A percentile compares a stretch with the other conserved stretches of the same genome.
Conservation (phyloP, 768 basidiomycete genomes). For the Boletus sp. region DNA sequence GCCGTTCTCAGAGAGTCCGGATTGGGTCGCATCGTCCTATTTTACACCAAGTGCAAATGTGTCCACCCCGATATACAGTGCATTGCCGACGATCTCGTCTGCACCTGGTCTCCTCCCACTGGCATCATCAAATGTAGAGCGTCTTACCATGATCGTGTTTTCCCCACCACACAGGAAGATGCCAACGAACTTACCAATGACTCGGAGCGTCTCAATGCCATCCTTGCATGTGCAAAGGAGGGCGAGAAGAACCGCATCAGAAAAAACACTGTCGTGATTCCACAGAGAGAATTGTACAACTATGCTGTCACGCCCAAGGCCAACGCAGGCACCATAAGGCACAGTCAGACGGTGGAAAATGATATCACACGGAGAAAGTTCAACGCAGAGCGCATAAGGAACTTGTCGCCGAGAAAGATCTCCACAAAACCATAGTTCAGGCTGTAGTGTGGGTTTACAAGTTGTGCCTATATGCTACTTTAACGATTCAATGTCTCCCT, state of each 20-base stretch:
- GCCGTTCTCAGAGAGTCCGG: conserved; percentile 87
- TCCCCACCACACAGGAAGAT: conserved; percentile 54
- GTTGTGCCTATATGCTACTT: too few species aligned
- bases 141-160: conserved; percentile 71
- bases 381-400: conserved; percentile 71
- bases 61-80: conserved; percentile 80
- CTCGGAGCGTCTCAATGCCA: conserved; percentile 68
- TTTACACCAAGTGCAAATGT: conserved; percentile 95
- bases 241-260: conserved; percentile 66
- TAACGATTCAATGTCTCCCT: too few species aligned
- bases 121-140: conserved; percentile 87
- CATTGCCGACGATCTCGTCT: conserved; percentile 81
- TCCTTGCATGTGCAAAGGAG: conserved; percentile 64
- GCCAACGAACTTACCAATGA: conserved; percentile 35
- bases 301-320: conserved; percentile 77
- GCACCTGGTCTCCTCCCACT: conserved; percentile 86
- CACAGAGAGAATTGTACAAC: conserved; percentile 68
- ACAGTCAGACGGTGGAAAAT: conserved; percentile 62
- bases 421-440: conserved; percentile 29
- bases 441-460: too few species aligned
- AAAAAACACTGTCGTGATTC: conserved; percentile 83
- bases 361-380: conserved; percentile 73
- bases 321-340: conserved; percentile 50
- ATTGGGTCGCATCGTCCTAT: conserved; percentile 85
- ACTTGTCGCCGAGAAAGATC: conserved; percentile 53